Evolutionary conservation across 257 asterid genomes (phyloP), one percentile per base, ranked within the genome.

Genomic region (Perilla frutescens): DNA sequence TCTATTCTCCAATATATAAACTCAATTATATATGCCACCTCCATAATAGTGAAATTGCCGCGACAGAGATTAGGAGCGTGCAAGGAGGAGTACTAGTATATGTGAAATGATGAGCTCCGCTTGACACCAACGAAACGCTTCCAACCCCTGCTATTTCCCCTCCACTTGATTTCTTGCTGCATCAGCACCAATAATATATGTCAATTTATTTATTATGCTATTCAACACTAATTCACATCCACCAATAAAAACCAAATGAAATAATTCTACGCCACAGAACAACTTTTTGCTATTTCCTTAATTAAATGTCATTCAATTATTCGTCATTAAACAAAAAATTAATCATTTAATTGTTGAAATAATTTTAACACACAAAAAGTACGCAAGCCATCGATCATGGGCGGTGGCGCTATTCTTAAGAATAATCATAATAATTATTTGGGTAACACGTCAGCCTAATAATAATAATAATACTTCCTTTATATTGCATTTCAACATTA

Each of bases 91-190:
- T 20, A 20, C 26, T 1, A 20, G 0, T 20, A 20, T n/a, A n/a
- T n/a, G n/a, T n/a, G n/a, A n/a, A n/a, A n/a, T n/a, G n/a, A n/a
- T 67, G 47, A 43, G 72, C 63, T 40, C 82, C 79, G 64, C 84
- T 83, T 20, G 86, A 54, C n/a, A 76, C 72, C 73, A 76, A 61
- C 1, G 90, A 80, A 50, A 74, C 84, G 51, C 59, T 69, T 34
- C 81, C 81, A 6, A 69, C 67, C 40, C 83, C 87, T 5, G 65
- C 5, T 26, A 74, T 32, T 74, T 66, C 72, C 7, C 79, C 78
- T 74, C 87, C 96, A 20, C 81, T 79, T 71, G 96, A 71, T 78
- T 87, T 87, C 72, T 83, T 66, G 49, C 96, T 89, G 90, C 87
- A 82, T 40, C 50, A 64, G 7, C 44, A 60, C 4, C 48, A 72